These are phyloP conservation scores for Globisporangium acanthophoron DNA, from an alignment of 352 stramenopile genomes.

Conservation along the genomic window DNA sequence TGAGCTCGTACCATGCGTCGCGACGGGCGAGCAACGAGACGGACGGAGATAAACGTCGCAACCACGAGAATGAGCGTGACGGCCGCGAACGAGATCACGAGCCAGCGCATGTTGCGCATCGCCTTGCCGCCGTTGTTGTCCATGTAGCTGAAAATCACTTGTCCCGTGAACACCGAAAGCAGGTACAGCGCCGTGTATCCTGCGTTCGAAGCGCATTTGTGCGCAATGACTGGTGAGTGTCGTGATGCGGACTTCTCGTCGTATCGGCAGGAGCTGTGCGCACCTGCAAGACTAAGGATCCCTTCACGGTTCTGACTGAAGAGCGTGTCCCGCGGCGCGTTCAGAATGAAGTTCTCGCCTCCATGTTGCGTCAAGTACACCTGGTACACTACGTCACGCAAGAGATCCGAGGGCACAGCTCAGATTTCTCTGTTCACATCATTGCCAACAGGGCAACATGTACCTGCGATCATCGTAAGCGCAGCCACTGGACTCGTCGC, in stretches of 20 bases:
- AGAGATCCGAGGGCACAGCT: not conserved
- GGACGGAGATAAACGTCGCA: constrained; percentile 51
- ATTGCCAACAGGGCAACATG: not conserved
- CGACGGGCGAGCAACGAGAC: constrained; percentile 53
- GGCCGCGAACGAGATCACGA: constrained; percentile 35
- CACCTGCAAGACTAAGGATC: constrained; percentile 87
- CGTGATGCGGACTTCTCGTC: not conserved
- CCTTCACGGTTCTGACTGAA: constrained; percentile 95
- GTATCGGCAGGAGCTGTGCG: not conserved
- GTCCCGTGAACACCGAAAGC: constrained; percentile 50
- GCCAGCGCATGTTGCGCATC: constrained; percentile 62
- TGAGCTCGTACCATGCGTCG: constrained; percentile 53
- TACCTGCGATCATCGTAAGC: constrained; percentile 36
- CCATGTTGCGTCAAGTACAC: constrained; percentile 68
- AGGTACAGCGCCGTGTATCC: constrained; percentile 92
- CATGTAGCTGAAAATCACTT: constrained; percentile 66
- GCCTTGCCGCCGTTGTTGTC: constrained; percentile 48
- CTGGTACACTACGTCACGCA: constrained; percentile 61
- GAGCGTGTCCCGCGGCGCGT: constrained; percentile 64
- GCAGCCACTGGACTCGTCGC: constrained; percentile 37
- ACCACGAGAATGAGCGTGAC: constrained; percentile 37
- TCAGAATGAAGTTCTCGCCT: constrained; percentile 74
- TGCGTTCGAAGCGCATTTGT: constrained; percentile 8
- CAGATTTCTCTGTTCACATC: not conserved
- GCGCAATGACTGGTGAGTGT: not conserved